Evolutionary conservation across 257 asterid genomes (phyloP).

Genomic region (Mitragyna speciosa): DNA sequence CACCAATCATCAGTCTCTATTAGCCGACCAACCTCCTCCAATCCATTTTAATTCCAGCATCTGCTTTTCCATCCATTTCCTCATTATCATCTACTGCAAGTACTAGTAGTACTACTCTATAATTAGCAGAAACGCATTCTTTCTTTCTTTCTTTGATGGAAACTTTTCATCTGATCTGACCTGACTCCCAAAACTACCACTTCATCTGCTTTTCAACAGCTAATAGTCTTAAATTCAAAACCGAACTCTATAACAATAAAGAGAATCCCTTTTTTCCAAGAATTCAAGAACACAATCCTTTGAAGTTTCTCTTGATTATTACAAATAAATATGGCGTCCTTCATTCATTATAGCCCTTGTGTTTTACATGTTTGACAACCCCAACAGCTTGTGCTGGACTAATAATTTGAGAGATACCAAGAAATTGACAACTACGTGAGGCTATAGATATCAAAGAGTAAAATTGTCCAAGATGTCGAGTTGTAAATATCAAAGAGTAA

Average conservation of each 20-base stretch:
- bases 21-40: constrained; percentile 4
- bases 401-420: background rate
- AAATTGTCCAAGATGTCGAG: background rate
- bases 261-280: background rate
- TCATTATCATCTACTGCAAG: background rate
- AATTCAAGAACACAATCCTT: constrained; percentile 4
- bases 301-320: background rate
- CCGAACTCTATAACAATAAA: background rate
- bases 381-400: background rate
- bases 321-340: background rate
- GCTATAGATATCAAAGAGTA: background rate
- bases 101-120: background rate
- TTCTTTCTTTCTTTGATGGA: constrained; percentile 22
- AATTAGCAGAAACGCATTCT: constrained; percentile 7
- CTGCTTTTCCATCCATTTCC: background rate
- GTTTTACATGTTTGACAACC: background rate
- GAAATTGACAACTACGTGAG: too few species aligned
- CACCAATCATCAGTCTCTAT: constrained; percentile 27
- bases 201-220: constrained; percentile 29
- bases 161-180: constrained; percentile 30
- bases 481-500: background rate
- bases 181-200: constrained; percentile 26
- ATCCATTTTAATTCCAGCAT: constrained; percentile 1
- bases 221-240: constrained; percentile 19
- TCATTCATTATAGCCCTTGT: background rate